These are phyloP conservation scores for Amesomyces nigricolor DNA, from an alignment of 2,329 filamentous ascomycete species.

Conservation along the genomic window DNA sequence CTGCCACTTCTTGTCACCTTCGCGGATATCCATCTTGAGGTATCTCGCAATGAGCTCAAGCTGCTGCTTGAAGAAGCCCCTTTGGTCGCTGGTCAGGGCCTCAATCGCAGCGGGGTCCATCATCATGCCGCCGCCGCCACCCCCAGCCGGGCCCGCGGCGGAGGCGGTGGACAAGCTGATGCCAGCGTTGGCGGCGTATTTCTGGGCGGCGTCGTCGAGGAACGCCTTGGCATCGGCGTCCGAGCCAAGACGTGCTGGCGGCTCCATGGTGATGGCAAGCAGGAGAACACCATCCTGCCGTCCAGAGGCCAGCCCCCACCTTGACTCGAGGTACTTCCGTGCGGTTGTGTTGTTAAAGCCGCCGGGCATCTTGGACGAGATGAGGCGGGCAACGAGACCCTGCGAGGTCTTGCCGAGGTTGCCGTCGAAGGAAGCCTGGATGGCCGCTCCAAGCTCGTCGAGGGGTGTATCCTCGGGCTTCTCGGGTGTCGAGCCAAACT, in stretches of 20 bases:
- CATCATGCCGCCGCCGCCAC: constrained; percentile 84
- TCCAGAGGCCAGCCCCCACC: constrained; percentile 82
- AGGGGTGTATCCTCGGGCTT: constrained; percentile 97
- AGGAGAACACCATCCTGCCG: constrained; percentile 88
- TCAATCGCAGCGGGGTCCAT: constrained; percentile 98
- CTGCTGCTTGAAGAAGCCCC: constrained; percentile 95
- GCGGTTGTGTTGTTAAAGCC: constrained; percentile 98
- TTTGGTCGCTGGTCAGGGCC: constrained; percentile 93
- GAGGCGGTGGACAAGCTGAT: constrained; percentile 75
- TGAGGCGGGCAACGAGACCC: constrained; percentile 85
- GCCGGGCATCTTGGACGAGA: constrained; percentile 99
- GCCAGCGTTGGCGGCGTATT: constrained; percentile 79
- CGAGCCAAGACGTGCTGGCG: constrained; percentile 76
- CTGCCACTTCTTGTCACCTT: constrained; percentile 91
- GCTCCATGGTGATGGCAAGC: constrained; percentile 88
- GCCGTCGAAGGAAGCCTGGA: constrained; percentile 98
- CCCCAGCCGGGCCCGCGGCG: constrained; percentile 65
- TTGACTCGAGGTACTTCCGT: constrained; percentile 88
- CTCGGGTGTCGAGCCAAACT: constrained; percentile 96
- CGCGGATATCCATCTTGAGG: constrained; percentile 91
- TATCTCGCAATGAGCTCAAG: constrained; percentile 92
- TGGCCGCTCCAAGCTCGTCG: constrained; percentile 87
- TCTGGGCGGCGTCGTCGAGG: constrained; percentile 81
- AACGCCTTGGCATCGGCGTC: constrained; percentile 90
- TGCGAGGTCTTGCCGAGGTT: constrained; percentile 96